Evolutionary conservation across 164 flowering plant species (phyloP).

Genomic region (Tetrastigma voinierianum): DNA sequence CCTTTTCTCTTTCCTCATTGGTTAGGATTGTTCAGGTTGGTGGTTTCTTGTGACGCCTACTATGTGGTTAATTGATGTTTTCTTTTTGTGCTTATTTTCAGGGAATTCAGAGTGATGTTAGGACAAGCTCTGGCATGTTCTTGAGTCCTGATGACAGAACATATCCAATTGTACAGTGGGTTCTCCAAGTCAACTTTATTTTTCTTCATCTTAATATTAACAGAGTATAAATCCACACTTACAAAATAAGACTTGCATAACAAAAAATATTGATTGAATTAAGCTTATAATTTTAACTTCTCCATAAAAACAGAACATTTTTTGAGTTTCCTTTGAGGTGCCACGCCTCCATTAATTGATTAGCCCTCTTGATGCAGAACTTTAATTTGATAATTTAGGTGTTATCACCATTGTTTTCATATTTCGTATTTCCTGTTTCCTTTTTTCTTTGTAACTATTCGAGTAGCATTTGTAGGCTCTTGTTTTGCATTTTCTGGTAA

Average conservation of each 20-base stretch:
- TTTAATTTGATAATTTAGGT: neutral
- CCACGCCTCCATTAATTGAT: neutral
- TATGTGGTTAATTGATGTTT: too few relatives aligned
- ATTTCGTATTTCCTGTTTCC: neutral
- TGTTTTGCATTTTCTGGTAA: neutral
- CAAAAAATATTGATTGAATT: neutral
- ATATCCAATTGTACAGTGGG: slow-evolving; percentile 72
- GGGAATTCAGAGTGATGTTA: slow-evolving; percentile 85
- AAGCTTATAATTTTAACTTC: neutral
- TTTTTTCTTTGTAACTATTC: neutral
- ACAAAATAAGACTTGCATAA: neutral
- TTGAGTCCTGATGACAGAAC: slow-evolving; percentile 58
- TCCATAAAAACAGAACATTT: neutral
- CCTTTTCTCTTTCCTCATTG: too few relatives aligned
- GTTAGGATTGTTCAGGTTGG: too few relatives aligned
- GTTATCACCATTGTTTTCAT: neutral
- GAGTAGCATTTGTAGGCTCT: too few relatives aligned
- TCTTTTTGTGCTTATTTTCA: slow-evolving; percentile 18
- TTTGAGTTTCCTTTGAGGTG: neutral
- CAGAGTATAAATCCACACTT: neutral
- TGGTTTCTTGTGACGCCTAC: too few relatives aligned
- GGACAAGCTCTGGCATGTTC: slow-evolving; percentile 99
- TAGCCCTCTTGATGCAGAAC: neutral
- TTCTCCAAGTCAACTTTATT: slow-evolving; percentile 13
- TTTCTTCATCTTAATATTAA: slow-evolving; percentile 4